phyloP scores from a whole-genome alignment of 768 basidiomycete genomes.

The Tulasnella sp. region DNA sequence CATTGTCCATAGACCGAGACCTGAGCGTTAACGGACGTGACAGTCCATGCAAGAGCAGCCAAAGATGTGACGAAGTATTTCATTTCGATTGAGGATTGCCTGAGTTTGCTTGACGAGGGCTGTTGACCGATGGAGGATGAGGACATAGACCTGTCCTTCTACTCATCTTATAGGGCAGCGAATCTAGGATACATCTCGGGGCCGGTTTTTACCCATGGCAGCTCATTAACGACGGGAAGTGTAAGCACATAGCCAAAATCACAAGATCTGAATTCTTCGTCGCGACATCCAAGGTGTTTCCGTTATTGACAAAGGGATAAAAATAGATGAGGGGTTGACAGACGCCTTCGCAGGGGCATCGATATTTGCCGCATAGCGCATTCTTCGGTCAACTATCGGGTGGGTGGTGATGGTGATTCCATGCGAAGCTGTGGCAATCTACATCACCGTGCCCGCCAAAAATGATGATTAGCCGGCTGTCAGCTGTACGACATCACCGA shows the following conservation, averaged over 20 bases:
- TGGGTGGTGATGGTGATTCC: too few species aligned
- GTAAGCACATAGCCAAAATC: background rate
- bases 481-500: too few species aligned
- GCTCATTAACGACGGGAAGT: too few species aligned
- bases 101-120: too few species aligned
- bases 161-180: background rate
- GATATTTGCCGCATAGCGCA: too few species aligned
- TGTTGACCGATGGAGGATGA: background rate
- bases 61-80: constrained; percentile 7
- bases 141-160: background rate
- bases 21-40: constrained; percentile 1
- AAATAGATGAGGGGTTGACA: background rate
- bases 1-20: constrained; percentile 4
- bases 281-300: constrained; percentile 5
- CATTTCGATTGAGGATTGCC: background rate
- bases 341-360: background rate
- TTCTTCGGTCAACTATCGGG: too few species aligned
- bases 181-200: constrained; percentile 1
- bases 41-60: constrained; percentile 4
- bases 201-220: background rate
- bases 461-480: too few species aligned
- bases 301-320: background rate
- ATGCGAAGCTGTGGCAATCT: too few species aligned
- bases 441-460: too few species aligned
- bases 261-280: background rate